Base-by-base conservation (phyloP, 2,329 filamentous ascomycete species). In the Orbilia quercus region DNA sequence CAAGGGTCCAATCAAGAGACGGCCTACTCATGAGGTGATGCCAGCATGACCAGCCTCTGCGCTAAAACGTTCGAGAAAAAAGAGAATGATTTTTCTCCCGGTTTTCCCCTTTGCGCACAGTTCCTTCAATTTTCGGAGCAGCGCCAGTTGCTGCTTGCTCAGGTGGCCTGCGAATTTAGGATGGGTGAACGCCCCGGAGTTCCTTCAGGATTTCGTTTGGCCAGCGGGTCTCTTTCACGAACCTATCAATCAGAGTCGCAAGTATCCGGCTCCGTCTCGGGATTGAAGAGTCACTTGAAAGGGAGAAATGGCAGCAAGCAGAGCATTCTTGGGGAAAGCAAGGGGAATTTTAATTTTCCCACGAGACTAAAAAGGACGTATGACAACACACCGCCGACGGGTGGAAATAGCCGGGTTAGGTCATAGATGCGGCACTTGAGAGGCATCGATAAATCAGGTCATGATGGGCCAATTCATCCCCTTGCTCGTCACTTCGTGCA, bases 51-150 rank as follows among this genome's bases (percentile, higher is more conserved):
- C 23, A 48, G 28, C 18, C 38, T 36, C 25, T 38, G 58, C 69
- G 59, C 69, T 65, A 73, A 73, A 66, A 65, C 54, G 59, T 73
- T 73, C 69, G 59, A 73, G 69, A 73, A 72, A 53, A 36, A 73
- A 31, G 7, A 36, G 16, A 45, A 44, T 25, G 12, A 16, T 12
- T 44, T 60, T 57, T 51, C 44, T 60, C 25, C 44, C 28, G 31
- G 22, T 36, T 62, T 60, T 42, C 28, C 18, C 14, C 23, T 53
- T 53, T 12, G 11, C 36, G 53, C 25, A 55, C 36, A 34, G 48
- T 55, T 51, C 67, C 58, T 58, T 25, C 12, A 58, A 40, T 57
- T 28, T 60, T 72, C 47, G 54, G 59, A 7, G 47, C 59, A 48
- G 36, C 50, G 9, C 31, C 25, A 38, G 28, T 58, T n/a, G 22